Evolutionary conservation across 768 basidiomycete species (phyloP).

Genomic region (Psilocybe subaeruginosa): DNA sequence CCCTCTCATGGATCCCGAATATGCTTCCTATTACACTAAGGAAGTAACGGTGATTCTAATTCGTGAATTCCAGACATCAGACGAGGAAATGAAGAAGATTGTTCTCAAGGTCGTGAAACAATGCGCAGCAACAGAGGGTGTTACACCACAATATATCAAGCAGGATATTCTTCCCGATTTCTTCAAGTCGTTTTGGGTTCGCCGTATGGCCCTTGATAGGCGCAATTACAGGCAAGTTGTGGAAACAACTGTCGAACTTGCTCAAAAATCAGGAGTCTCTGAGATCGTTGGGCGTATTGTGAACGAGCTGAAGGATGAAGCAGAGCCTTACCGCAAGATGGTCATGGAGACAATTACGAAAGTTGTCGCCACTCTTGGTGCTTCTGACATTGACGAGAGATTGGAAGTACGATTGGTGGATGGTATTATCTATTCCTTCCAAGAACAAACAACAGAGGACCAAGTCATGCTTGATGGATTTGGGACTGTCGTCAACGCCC

Average conservation of each 20-base stretch:
- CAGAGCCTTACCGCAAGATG: conserved; percentile 96
- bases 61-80: conserved; percentile 98
- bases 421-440: conserved; percentile 99
- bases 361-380: conserved; percentile 89
- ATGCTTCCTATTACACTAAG: conserved; percentile 98
- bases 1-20: conserved; percentile 99
- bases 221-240: conserved; percentile 97
- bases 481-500: conserved; percentile 95
- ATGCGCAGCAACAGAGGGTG: conserved; percentile 98
- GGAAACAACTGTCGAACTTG: conserved; percentile 97
- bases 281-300: conserved; percentile 92
- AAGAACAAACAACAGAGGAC: conserved; percentile 98
- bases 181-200: conserved; percentile 99
- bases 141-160: conserved; percentile 93
- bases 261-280: conserved; percentile 94
- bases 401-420: conserved; percentile 94
- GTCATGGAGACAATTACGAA: conserved; percentile 99
- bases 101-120: conserved; percentile 99
- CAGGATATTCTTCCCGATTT: conserved; percentile 98
- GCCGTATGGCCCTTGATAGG: conserved; percentile 95
- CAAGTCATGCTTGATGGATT: conserved; percentile 99
- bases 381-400: conserved; percentile 97
- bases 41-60: conserved; percentile 97
- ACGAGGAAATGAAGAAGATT: conserved; percentile 99
- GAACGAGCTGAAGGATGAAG: conserved; percentile 90